Evolutionary conservation across 805 yeast genomes (phyloP), one percentile per base, ranked within the genome.

Genomic region (Saccharomycopsis sp.): DNA sequence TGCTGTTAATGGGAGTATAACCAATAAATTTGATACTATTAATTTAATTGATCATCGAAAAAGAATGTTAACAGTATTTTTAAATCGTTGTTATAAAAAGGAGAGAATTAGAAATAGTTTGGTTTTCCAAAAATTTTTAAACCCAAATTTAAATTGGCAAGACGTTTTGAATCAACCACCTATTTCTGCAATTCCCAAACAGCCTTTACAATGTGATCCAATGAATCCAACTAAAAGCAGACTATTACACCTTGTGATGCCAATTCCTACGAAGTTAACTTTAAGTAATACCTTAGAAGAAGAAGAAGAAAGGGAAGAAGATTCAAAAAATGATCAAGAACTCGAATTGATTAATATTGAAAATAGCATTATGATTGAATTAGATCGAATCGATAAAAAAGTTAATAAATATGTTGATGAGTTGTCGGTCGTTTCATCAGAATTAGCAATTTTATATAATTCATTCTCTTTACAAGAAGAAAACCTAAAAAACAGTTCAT

Each of bases 111-210:
- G 75, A 30, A 66, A 67, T 20, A 72, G 78, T 48, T 67, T 68
- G 15, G 75, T 82, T 18, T 84, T 87, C 52, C 69, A 75, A 31
- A 75, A 79, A 53, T 92, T 92, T 53, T 58, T 92, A 42, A 92
- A 87, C 54, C 95, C 97, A 5, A 80, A 80, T 45, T 74, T 84
- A 10, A 72, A 74, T 49, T 92, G 96, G 89, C 66, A 70, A 19
- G 95, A 88, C 53, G 94, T 75, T 2, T 52, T 79, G 37, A 61
- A 60, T 34, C 56, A 72, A 2, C 76, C 79, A 12, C 79, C 76
- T 2, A 65, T 78, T 4, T 27, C 36, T 13, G 5, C 20, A 12
- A 29, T 46, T 2, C 49, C 49, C 3, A 46, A 46, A 29, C 44
- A 42, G 20, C 39, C 36, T 4, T 31, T 44, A 21, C 47, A 46